Evolutionary conservation across 2,329 filamentous ascomycete genomes (phyloP), one percentile per base, ranked within the genome.

Genomic region (Monosporascus sp.): DNA sequence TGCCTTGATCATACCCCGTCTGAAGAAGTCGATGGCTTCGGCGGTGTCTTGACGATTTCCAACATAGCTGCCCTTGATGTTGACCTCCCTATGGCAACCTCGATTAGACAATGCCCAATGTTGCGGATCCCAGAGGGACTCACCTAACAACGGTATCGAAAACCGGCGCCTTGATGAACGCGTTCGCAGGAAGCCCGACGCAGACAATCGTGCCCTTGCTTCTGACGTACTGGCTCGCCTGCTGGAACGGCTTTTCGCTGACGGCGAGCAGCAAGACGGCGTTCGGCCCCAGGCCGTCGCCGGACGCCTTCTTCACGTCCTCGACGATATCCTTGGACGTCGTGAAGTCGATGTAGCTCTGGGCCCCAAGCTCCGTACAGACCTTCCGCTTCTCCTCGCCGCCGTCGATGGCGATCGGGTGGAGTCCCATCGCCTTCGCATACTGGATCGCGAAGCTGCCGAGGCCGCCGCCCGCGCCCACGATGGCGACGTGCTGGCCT

Each of bases 221-320:
- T 56, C 93, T 88, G 58, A 96, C 87, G 73, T 97, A 96, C 73
- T 83, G 86, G 48, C 90, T 85, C 43, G 93, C 93, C 77, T 97
- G 92, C 76, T 96, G 91, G 85, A 97, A 97, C 51, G 93, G 93
- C 78, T 87, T 90, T 81, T 97, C 92, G 64, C 79, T 83, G 50
- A 90, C 91, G 57, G 93, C 92, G 56, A 97, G 84, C 45, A 97
- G 80, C 61, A 97, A 79, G 57, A 93, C 91, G 40, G 91, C 92
- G 65, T 96, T 88, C 5, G 92, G 91, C 50, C 93, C 93, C 17
- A 90, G 81, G 20, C 90, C 90, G 63, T 93, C 91, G 27, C 83
- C 74, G 1, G 90, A 95, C 27, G 86, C 86, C 47, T 84, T 85
- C 77, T 91, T 90, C 59, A 97, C 92, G 60, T 95, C 90, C 62